Evolutionary conservation across 768 basidiomycete genomes (phyloP), one percentile per base, ranked within the genome.

Genomic region (Cantharellus cinnabarinus): DNA sequence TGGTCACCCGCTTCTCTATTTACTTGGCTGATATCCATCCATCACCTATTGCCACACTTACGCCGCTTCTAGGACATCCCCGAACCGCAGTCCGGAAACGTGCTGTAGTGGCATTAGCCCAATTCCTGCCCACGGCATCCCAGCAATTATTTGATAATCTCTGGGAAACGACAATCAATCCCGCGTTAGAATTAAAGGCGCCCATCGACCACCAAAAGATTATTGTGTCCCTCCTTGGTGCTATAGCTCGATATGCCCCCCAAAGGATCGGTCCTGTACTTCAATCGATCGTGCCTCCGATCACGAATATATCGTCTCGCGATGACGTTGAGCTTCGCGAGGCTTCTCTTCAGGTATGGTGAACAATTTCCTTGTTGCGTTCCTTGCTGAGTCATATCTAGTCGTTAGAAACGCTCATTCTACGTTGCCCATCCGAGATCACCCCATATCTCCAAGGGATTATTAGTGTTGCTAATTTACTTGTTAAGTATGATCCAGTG

Each of bases 401-500:
- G 84, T 85, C 94, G 2, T 71, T 97, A 61, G 95, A 99, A 69
- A 80, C 82, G 0, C 71, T 98, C 2, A 75, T 93, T 0, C 70
- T 97, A 62, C 78, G 85, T 59, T 89, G 89, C 66, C 89, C 93
- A 0, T 73, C 78, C 3, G 91, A 95, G 65, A 79, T 85, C 39
- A 81, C 84, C 0, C 76, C 82, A 0, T 90, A 82, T 67, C 68
- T 94, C 41, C 71, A 71, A 56, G 70, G 75, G 4, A 83, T 93
- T 63, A 74, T 86, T 14, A 80, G 83, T 61, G 73, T 77, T 37
- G 89, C 85, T 2, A 77, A 74, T 54, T 79, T 82, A 61, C 82
- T 81, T 64, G 84, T 99, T 72, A 93, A 89, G 67, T 85, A 89
- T 67, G 95, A 99, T 69, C 94, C 94, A 0, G 90, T 93, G 67